Percentiles rank a stretch among this genome's conserved stretches.
These are phyloP conservation scores for Rhazya stricta DNA, from an alignment of 257 asterid species.

Conservation along the genomic window DNA sequence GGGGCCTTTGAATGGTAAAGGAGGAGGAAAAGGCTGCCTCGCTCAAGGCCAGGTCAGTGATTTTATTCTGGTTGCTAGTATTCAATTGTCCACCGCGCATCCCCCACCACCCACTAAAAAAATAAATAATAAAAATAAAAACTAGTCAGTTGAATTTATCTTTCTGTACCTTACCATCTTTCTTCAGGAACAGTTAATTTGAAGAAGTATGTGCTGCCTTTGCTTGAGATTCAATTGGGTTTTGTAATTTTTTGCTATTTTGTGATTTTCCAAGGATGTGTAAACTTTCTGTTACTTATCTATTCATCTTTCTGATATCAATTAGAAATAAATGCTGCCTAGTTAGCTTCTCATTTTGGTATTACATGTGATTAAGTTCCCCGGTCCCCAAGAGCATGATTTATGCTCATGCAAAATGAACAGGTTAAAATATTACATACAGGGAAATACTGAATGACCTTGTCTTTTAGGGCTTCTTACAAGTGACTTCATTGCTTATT, in stretches of 20 bases:
- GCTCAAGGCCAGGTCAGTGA: conserved; percentile 89
- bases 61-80: background rate
- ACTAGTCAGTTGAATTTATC: no score
- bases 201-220: no score
- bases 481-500: background rate
- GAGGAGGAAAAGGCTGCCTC: conserved; percentile 96
- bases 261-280: background rate
- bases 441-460: background rate
- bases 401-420: background rate
- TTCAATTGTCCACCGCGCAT: background rate
- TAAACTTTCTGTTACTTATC: background rate
- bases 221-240: no score
- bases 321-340: background rate
- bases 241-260: no score
- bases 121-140: no score
- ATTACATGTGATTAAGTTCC: background rate
- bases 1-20: conserved; percentile 74
- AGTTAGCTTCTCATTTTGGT: background rate
- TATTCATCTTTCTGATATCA: background rate
- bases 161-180: no score
- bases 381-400: background rate
- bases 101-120: no score
- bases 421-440: background rate
- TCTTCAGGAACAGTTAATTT: no score
- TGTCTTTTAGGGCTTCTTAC: background rate